Percentiles rank a stretch among this genome's conserved stretches.
phyloP scores from a whole-genome alignment of 257 asterid genomes.

The Henckelia pumila region DNA sequence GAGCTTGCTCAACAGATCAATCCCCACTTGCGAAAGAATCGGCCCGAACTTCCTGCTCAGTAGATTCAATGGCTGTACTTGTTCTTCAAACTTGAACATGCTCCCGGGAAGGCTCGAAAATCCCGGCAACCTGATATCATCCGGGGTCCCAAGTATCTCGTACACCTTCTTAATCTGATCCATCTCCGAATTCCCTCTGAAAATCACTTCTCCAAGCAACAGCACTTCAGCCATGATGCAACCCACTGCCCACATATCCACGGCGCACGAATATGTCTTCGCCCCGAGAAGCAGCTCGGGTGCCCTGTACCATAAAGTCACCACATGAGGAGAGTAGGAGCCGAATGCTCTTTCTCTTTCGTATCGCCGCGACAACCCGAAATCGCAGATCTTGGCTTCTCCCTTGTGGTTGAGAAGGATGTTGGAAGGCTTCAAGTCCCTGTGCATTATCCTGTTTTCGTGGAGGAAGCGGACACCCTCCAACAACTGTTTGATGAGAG shows the following conservation, averaged over 20 bases:
- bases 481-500: no score
- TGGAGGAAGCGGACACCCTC: no score
- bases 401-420: no score
- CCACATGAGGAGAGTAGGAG: no score
- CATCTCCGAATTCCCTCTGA: background rate
- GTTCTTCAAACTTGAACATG: background rate
- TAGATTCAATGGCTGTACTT: background rate
- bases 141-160: slow-evolving; percentile 7
- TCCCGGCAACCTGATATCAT: background rate
- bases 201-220: background rate
- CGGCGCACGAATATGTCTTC: background rate
- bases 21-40: background rate
- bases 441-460: no score
- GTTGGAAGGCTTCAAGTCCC: no score
- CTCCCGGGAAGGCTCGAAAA: slow-evolving; percentile 1
- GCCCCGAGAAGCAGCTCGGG: slow-evolving; percentile 2
- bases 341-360: no score
- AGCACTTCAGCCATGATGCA: background rate
- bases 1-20: background rate
- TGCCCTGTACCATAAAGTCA: no score
- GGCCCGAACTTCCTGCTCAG: background rate
- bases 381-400: no score
- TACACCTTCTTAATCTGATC: background rate
- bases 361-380: no score
- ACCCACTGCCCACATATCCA: slow-evolving; percentile 1